These are phyloP conservation scores for Sugiyamaella smithiae DNA, from an alignment of 805 yeast species.

Conservation along the genomic window DNA sequence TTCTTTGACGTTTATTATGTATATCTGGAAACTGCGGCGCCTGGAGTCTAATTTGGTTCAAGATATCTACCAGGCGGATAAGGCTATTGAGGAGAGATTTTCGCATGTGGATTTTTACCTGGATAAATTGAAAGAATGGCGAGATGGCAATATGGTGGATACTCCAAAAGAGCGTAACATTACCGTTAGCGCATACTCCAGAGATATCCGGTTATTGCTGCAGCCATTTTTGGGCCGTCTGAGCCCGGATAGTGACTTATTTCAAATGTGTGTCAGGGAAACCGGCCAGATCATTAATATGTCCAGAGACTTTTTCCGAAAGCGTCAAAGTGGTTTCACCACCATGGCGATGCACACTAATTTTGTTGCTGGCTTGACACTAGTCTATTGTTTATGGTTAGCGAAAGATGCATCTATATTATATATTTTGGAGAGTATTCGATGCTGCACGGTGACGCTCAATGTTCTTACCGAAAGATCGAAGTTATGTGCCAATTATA, in stretches of 20 bases:
- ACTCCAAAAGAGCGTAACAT: conserved; percentile 50
- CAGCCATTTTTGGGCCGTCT: conserved; percentile 63
- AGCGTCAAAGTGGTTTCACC: conserved; percentile 60
- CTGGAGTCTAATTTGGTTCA: conserved; percentile 61
- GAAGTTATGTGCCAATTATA: conserved; percentile 55
- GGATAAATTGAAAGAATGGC: conserved; percentile 57
- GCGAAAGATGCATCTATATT: conserved; percentile 46
- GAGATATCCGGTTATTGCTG: conserved; percentile 56
- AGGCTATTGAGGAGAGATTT: conserved; percentile 38
- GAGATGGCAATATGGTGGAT: conserved; percentile 35
- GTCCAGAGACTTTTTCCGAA: conserved; percentile 60
- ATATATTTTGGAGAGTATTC: conserved; percentile 52
- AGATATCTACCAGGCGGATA: conserved; percentile 40
- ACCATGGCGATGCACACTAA: conserved; percentile 65
- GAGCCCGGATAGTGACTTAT: conserved; percentile 58
- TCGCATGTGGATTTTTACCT: conserved; percentile 52
- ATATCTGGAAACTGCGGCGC: conserved; percentile 53
- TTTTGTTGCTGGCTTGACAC: conserved; percentile 66
- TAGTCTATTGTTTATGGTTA: conserved; percentile 64
- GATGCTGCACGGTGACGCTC: conserved; percentile 62
- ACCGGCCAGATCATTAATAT: conserved; percentile 68
- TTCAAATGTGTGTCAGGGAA: conserved; percentile 66
- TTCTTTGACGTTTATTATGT: conserved; percentile 48
- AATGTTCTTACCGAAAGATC: conserved; percentile 68
- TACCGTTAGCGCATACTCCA: conserved; percentile 54